These are phyloP conservation scores for Colletotrichum echinochloae DNA, from an alignment of 2,329 filamentous ascomycete genomes.

Conservation along the genomic window DNA sequence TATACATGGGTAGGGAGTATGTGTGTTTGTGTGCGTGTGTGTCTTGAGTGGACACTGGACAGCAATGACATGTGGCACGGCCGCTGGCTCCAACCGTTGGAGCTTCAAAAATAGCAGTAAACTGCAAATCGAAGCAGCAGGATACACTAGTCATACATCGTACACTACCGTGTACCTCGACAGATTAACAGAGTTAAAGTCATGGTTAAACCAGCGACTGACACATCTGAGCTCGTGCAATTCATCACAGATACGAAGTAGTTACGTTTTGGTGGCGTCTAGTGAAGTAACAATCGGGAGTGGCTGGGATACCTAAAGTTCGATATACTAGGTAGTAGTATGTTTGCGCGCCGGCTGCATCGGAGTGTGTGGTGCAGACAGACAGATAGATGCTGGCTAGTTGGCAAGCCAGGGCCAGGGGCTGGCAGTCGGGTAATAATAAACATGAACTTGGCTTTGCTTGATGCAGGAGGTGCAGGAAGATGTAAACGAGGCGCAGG, in stretches of 20 bases:
- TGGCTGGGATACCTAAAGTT: too few relatives aligned
- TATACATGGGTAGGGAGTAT: too few relatives aligned
- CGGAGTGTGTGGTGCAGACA: slow-evolving; percentile 30
- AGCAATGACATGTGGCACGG: background rate
- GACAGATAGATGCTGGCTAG: too few relatives aligned
- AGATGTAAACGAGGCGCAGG: background rate
- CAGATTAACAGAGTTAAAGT: slow-evolving; percentile 32
- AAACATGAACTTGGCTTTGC: background rate
- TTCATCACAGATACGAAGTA: background rate
- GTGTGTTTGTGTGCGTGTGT: background rate
- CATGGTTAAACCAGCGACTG: slow-evolving; percentile 32
- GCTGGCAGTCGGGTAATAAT: background rate
- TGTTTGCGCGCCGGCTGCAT: background rate
- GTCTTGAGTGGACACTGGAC: background rate
- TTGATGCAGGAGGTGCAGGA: background rate
- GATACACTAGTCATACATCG: background rate
- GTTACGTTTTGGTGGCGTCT: background rate
- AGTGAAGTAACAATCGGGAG: background rate
- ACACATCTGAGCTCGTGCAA: background rate
- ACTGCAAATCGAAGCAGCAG: background rate
- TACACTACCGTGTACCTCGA: background rate
- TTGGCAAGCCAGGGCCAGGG: too few relatives aligned
- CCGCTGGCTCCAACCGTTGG: background rate
- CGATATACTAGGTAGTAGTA: too few relatives aligned
- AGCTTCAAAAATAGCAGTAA: background rate